Percentiles rank a stretch among this genome's conserved stretches.
Evolutionary conservation across 2,329 filamentous ascomycete species (phyloP).

Genomic region (Claviceps maximensis): DNA sequence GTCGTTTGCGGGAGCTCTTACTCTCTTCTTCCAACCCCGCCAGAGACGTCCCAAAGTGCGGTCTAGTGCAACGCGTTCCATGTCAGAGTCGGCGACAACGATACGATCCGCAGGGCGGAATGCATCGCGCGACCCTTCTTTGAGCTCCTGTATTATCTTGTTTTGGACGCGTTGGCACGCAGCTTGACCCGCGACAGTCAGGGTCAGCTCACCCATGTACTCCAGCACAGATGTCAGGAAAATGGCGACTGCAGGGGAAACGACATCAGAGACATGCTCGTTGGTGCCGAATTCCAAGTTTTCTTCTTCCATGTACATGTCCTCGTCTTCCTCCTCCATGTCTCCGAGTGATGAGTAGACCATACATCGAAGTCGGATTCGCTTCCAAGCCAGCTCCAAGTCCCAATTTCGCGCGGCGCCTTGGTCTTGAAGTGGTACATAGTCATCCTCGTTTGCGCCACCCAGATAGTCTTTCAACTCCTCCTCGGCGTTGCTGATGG

Average conservation of each 20-base stretch:
- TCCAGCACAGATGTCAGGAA: constrained; percentile 93
- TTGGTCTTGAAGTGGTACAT: constrained; percentile 39
- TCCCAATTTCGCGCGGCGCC: constrained; percentile 56
- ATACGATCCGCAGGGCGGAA: constrained; percentile 49
- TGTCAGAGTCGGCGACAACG: constrained; percentile 79
- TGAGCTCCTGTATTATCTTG: constrained; percentile 46
- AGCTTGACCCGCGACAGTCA: constrained; percentile 77
- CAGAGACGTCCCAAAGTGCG: constrained; percentile 78
- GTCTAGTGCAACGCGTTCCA: constrained; percentile 86
- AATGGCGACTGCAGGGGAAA: constrained; percentile 86
- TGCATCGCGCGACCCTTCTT: constrained; percentile 32
- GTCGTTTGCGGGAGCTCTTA: constrained; percentile 43
- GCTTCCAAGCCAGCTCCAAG: constrained; percentile 86
- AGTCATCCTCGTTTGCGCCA: constrained; percentile 61
- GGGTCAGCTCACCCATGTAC: constrained; percentile 80
- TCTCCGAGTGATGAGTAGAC: constrained; percentile 94
- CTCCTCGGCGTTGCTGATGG: constrained; percentile 70
- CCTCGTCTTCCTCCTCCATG: constrained; percentile 95
- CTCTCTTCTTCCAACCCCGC: constrained; percentile 88
- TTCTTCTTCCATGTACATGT: constrained; percentile 72
- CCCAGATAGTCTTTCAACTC: constrained; percentile 82
- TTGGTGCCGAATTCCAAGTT: constrained; percentile 47
- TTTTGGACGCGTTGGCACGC: constrained; percentile 55
- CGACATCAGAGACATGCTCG: constrained; percentile 49
- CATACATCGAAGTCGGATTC: constrained; percentile 88